Evolutionary conservation across 106 monocot genomes (phyloP).

Genomic region (Xerophyta viscosa): DNA sequence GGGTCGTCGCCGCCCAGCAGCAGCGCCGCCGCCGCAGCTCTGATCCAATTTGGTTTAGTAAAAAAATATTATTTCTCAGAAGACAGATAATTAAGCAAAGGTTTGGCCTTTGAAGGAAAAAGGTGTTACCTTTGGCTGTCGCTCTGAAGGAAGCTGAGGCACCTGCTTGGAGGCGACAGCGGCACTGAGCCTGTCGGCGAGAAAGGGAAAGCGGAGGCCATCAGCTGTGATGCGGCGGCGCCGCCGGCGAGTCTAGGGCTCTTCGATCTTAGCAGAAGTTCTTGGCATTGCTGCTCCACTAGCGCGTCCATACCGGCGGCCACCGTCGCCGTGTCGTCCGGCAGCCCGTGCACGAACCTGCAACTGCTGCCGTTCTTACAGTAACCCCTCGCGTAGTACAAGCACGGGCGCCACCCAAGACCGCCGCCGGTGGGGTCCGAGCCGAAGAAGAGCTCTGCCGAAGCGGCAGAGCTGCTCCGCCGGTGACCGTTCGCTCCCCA

Average conservation of each 20-base stretch:
- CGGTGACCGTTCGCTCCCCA: slow-evolving; percentile 22
- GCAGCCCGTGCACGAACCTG: slow-evolving; percentile 57
- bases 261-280: slow-evolving; percentile 67
- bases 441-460: slow-evolving; percentile 47
- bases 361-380: slow-evolving; percentile 86
- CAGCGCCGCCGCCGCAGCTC: slow-evolving; percentile 42
- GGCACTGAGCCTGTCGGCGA: slow-evolving; percentile 32
- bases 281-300: slow-evolving; percentile 67
- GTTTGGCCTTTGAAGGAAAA: slow-evolving; percentile 1
- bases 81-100: background rate
- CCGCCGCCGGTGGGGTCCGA: slow-evolving; percentile 21
- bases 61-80: too few relatives aligned
- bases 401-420: slow-evolving; percentile 74
- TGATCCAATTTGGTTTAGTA: too few relatives aligned
- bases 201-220: slow-evolving; percentile 55
- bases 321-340: slow-evolving; percentile 26
- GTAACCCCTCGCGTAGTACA: slow-evolving; percentile 81
- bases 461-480: slow-evolving; percentile 37
- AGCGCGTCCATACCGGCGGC: slow-evolving; percentile 35
- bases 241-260: slow-evolving; percentile 47
- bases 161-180: slow-evolving; percentile 31
- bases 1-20: slow-evolving; percentile 46
- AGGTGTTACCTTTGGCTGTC: slow-evolving; percentile 60
- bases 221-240: slow-evolving; percentile 18
- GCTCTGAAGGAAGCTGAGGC: slow-evolving; percentile 54